Base-by-base conservation (phyloP, 2,329 filamentous ascomycete genomes). In the Hymenoscyphus albidus region DNA sequence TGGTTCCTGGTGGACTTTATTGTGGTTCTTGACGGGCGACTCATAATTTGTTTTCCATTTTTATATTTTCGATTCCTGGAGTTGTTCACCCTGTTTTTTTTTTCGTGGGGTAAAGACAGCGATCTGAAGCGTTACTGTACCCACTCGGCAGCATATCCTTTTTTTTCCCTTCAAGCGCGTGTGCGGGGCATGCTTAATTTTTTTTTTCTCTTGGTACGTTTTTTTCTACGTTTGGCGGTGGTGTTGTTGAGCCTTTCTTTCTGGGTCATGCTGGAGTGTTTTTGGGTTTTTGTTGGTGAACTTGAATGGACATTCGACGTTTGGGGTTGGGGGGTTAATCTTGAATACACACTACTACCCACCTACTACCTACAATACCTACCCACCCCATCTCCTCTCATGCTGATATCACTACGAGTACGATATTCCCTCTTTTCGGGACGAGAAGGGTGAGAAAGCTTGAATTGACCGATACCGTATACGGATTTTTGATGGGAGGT, bases 11-110 rank as follows among this genome's bases (percentile, higher is more conserved):
- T 54, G 22, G 48, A 12, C 48, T 27, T 54, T 54, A 27, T 54
- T 54, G 48, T 54, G 48, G 56, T 40, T 32, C 56, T 22, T 22
- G 32, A 39, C 35, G 18, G 38, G 18, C 58, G 38, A 59, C 32
- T 59, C 58, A 59, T 35, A 39, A 40, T 51, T 44, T 42, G 58
- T 42, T 60, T 44, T 48, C 48, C 32, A 18, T 14, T 39, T 39
- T 38, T 42, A n/a, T 38, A 57, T 57, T 57, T 27, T n/a, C 32
- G 16, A 35, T 57, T 57, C 31, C 13, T 38, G 55, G 31, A 51
- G 14, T n/a, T 51, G 44, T 35, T 35, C 3, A 35, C 27, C 27
- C 27, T 12, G 16, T 22, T 51, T 18, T 18, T 51, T 18, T 27
- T 54, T 18, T 59, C 58, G 58, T 59, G 58, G 35, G n/a, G 38